phyloP scores from a whole-genome alignment of 768 basidiomycete species.

The Boletus edulis region DNA sequence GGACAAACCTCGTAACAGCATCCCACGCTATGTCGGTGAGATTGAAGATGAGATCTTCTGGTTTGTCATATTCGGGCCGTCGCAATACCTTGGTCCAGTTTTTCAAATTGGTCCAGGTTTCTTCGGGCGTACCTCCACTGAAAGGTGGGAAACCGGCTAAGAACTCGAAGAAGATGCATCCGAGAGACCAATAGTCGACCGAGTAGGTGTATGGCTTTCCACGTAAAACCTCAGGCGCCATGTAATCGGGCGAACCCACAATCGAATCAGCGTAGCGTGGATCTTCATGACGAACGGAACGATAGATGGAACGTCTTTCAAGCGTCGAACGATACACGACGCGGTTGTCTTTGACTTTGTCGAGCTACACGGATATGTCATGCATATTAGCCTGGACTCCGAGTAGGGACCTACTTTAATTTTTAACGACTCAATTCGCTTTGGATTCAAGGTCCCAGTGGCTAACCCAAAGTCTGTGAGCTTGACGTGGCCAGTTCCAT shows the following conservation, averaged over 20 bases:
- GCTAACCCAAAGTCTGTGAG: slow-evolving; percentile 97
- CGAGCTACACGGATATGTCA: slow-evolving; percentile 55
- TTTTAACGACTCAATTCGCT: slow-evolving; percentile 88
- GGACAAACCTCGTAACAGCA: slow-evolving; percentile 74
- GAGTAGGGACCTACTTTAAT: slow-evolving; percentile 59
- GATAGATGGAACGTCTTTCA: slow-evolving; percentile 93
- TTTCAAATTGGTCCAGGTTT: slow-evolving; percentile 99
- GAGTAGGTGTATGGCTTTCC: slow-evolving; percentile 95
- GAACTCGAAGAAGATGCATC: slow-evolving; percentile 98
- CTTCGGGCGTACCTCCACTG: slow-evolving; percentile 91
- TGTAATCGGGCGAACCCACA: slow-evolving; percentile 98
- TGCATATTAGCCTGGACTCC: not conserved
- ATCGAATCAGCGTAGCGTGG: slow-evolving; percentile 95
- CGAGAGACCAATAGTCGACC: slow-evolving; percentile 98
- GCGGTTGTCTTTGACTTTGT: slow-evolving; percentile 93
- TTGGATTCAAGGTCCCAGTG: slow-evolving; percentile 93
- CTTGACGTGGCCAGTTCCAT: slow-evolving; percentile 94
- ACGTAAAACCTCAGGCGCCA: slow-evolving; percentile 92
- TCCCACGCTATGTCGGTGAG: slow-evolving; percentile 93
- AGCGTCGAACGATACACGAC: slow-evolving; percentile 88
- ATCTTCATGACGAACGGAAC: slow-evolving; percentile 86
- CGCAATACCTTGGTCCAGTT: slow-evolving; percentile 93
- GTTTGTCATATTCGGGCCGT: slow-evolving; percentile 93
- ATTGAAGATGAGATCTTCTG: slow-evolving; percentile 97
- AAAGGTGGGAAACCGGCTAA: slow-evolving; percentile 97